A percentile compares a stretch with the other conserved stretches of the same genome.
These are phyloP conservation scores for Chaetothyriales sp. DNA, from an alignment of 2,329 filamentous ascomycete species.

Conservation along the genomic window DNA sequence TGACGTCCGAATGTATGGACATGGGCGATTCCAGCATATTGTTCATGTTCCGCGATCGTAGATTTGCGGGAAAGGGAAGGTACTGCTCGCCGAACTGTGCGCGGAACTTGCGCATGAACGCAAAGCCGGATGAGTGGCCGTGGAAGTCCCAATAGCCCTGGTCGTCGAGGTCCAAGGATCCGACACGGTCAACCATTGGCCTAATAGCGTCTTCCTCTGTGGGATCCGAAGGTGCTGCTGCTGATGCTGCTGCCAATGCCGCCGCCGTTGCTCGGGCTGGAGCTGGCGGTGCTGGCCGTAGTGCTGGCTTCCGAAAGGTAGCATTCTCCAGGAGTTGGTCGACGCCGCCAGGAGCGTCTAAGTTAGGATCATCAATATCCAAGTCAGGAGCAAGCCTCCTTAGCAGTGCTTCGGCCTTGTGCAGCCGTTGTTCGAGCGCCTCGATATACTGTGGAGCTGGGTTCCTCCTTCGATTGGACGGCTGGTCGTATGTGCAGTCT, in stretches of 20 bases:
- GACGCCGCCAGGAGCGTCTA: conserved; percentile 56
- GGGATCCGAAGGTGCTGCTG: conserved; percentile 16
- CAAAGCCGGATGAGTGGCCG: conserved; percentile 78
- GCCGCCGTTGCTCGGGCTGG: background rate
- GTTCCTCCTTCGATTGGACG: conserved; percentile 78
- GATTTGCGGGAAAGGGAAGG: conserved; percentile 37
- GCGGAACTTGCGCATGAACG: conserved; percentile 74
- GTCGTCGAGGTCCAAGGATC: conserved; percentile 81
- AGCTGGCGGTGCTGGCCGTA: background rate
- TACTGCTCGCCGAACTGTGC: conserved; percentile 72
- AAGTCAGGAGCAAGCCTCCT: conserved; percentile 69
- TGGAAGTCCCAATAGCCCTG: conserved; percentile 89
- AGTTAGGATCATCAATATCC: conserved; percentile 67
- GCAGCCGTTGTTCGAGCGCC: conserved; percentile 65
- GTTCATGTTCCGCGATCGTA: conserved; percentile 38
- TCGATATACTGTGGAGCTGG: conserved; percentile 88
- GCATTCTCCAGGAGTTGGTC: conserved; percentile 43
- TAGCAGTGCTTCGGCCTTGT: conserved; percentile 67
- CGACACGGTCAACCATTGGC: conserved; percentile 89
- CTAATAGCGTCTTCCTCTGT: conserved; percentile 60
- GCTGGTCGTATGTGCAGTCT: conserved; percentile 95
- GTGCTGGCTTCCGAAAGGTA: background rate
- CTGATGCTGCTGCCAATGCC: conserved; percentile 7
- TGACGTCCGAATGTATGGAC: conserved; percentile 39
- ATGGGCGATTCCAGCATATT: conserved; percentile 56